Conservation (phyloP, 2,329 filamentous ascomycete genomes). For the Apiospora rasikravindrae region DNA sequence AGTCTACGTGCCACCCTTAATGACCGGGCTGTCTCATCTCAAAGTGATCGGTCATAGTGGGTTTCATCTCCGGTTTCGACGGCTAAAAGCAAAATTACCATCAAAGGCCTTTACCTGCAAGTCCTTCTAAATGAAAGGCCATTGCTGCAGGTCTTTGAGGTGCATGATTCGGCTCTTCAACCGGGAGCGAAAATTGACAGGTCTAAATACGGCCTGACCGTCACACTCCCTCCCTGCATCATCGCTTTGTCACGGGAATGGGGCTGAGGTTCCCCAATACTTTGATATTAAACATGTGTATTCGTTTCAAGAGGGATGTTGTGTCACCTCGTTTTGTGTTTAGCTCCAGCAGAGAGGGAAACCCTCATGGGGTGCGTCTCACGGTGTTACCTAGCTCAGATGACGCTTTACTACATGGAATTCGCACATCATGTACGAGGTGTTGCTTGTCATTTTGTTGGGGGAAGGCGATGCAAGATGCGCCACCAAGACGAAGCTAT, state of each 20-base stretch:
- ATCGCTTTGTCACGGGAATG: neutral
- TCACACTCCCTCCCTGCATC: neutral
- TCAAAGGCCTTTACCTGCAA: neutral
- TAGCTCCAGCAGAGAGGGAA: neutral
- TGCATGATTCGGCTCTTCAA: neutral
- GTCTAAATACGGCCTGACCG: neutral
- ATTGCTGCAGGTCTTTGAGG: neutral
- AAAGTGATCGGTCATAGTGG: neutral
- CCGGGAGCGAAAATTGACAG: neutral
- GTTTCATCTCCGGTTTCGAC: neutral
- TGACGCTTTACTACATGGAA: neutral
- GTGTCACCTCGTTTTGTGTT: neutral
- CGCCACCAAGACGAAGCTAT: neutral
- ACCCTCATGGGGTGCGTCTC: neutral
- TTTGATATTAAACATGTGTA: neutral
- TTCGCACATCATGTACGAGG: neutral
- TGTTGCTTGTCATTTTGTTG: neutral
- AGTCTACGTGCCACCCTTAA: neutral
- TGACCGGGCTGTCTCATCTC: neutral
- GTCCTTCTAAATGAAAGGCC: neutral
- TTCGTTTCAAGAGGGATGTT: neutral
- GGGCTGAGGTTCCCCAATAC: neutral
- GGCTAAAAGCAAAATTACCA: neutral
- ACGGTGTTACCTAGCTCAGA: neutral
- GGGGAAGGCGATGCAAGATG: neutral